A percentile compares a stretch with the other conserved stretches of the same genome.
These are phyloP conservation scores for Gaultheria prostrata DNA, from an alignment of 148 eudicot genomes.

Conservation along the genomic window DNA sequence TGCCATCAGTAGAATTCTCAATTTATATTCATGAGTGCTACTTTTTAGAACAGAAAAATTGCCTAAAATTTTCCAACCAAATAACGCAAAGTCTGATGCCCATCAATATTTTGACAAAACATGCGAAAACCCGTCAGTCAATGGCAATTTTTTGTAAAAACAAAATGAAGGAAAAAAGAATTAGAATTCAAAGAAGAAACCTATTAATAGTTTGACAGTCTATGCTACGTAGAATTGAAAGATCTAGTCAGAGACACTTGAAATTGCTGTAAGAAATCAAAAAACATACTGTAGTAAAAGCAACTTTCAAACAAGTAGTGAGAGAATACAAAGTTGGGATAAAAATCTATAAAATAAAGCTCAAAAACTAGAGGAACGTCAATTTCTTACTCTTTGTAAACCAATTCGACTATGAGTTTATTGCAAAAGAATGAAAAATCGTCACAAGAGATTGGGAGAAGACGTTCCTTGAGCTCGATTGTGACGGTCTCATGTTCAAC, in stretches of 20 bases:
- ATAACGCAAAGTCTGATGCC: constrained; percentile 32
- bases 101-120: constrained; percentile 39
- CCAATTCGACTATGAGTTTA: no score
- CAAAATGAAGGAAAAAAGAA: neutral
- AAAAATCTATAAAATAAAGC: no score
- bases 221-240: neutral
- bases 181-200: neutral
- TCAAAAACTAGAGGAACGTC: no score
- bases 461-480: no score
- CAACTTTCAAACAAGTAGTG: neutral
- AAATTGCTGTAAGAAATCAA: neutral
- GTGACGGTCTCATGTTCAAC: no score
- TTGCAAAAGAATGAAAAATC: no score
- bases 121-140: neutral
- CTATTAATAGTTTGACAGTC: neutral
- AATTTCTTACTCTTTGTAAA: no score
- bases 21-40: no score
- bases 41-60: no score
- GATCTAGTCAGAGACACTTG: neutral
- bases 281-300: neutral
- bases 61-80: no score
- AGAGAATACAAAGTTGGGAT: constrained; percentile 8
- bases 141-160: neutral
- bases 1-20: no score
- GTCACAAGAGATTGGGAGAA: no score